phyloP scores from a whole-genome alignment of 2,329 filamentous ascomycete species.

The Blastomyces percursus region DNA sequence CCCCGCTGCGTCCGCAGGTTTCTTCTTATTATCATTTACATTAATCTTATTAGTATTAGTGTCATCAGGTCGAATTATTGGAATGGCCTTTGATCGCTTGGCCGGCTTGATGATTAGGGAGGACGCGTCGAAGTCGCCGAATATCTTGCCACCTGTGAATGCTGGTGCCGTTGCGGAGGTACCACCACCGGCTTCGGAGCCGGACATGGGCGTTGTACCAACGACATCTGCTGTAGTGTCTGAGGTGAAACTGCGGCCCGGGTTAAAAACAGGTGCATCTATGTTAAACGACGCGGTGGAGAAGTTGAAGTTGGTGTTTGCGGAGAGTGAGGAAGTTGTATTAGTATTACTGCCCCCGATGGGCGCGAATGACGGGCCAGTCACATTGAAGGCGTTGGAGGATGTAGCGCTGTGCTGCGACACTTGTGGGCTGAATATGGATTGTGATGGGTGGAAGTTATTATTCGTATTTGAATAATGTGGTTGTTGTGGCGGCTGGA shows the following conservation, averaged over 20 bases:
- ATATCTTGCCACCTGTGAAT: slow-evolving; percentile 41
- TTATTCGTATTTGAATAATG: slow-evolving; percentile 13
- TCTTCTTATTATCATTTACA: slow-evolving; percentile 26
- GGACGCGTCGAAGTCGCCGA: slow-evolving; percentile 54
- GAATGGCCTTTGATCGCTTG: slow-evolving; percentile 72
- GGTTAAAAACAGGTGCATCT: slow-evolving; percentile 66
- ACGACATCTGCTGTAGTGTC: slow-evolving; percentile 10
- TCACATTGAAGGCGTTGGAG: slow-evolving; percentile 52
- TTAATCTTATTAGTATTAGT: slow-evolving; percentile 11
- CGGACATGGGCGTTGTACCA: not conserved
- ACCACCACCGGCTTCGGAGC: slow-evolving; percentile 10
- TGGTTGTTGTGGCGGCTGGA: slow-evolving; percentile 27
- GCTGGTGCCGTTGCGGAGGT: slow-evolving; percentile 7
- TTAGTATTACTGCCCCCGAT: slow-evolving; percentile 14
- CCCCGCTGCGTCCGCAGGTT: slow-evolving; percentile 42
- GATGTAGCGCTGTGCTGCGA: slow-evolving; percentile 21
- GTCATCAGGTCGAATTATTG: slow-evolving; percentile 60
- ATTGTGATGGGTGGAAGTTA: slow-evolving; percentile 31
- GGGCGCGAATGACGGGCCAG: slow-evolving; percentile 61
- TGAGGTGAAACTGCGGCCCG: slow-evolving; percentile 31
- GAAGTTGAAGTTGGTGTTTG: slow-evolving; percentile 51
- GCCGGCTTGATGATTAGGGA: slow-evolving; percentile 51
- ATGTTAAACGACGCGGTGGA: slow-evolving; percentile 61
- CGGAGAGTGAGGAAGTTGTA: slow-evolving; percentile 16
- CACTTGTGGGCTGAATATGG: slow-evolving; percentile 22